Conservation (phyloP, 345 rosid species). For the Rubroshorea leprosula region DNA sequence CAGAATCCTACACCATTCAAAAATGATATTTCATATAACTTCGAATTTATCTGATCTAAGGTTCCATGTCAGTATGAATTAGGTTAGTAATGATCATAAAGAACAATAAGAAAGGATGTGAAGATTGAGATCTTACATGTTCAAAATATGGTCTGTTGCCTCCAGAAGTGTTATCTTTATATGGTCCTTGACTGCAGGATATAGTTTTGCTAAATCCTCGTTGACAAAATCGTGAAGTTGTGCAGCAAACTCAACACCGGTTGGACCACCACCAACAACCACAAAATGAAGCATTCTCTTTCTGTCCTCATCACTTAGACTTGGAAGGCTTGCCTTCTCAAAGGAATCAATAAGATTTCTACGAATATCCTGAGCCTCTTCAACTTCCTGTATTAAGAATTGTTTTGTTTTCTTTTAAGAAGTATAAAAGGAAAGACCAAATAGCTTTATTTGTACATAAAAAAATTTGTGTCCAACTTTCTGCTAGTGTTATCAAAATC, state of each 20-base stretch:
- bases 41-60: too few species aligned
- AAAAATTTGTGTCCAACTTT: background rate
- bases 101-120: background rate
- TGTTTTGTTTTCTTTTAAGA: background rate
- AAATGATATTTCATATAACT: too few species aligned
- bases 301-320: constrained; percentile 78
- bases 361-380: constrained; percentile 93
- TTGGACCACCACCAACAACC: constrained; percentile 98
- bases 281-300: constrained; percentile 89
- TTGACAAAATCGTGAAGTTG: constrained; percentile 88
- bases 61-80: too few species aligned
- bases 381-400: constrained; percentile 66
- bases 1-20: too few species aligned
- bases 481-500: background rate
- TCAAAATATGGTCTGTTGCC: constrained; percentile 92
- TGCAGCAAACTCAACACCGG: constrained; percentile 99
- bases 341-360: constrained; percentile 72
- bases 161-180: constrained; percentile 84
- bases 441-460: background rate
- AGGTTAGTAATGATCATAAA: background rate
- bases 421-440: background rate
- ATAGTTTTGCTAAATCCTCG: constrained; percentile 76
- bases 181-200: constrained; percentile 57
- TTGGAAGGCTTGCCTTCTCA: constrained; percentile 91
- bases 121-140: constrained; percentile 45